Conservation (phyloP, 169 alveolate species). For the Eimeria falciformis region DNA sequence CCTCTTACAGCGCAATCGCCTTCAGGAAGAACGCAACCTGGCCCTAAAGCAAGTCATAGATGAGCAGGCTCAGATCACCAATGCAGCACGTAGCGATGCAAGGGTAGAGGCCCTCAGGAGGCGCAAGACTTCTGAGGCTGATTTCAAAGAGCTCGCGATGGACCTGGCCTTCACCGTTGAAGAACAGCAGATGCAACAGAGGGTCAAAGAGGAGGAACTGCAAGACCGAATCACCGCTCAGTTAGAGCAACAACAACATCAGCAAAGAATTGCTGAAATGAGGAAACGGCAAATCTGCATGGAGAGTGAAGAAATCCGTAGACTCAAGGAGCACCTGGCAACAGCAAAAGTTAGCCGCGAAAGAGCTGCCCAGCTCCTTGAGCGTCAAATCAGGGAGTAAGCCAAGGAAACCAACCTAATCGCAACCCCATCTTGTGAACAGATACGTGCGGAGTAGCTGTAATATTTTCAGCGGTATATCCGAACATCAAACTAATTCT, state of each 20-base stretch:
- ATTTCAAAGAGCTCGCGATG: slow-evolving; percentile 23
- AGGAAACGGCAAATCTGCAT: slow-evolving; percentile 58
- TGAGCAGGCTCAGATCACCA: slow-evolving; percentile 24
- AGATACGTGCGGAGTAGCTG: too few relatives aligned
- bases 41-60: slow-evolving; percentile 29
- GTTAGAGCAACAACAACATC: slow-evolving; percentile 25
- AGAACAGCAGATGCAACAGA: slow-evolving; percentile 65
- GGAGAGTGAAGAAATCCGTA: slow-evolving; percentile 76
- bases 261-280: background rate
- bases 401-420: slow-evolving; percentile 58
- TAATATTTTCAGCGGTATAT: too few relatives aligned
- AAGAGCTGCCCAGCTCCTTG: slow-evolving; percentile 83
- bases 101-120: slow-evolving; percentile 75
- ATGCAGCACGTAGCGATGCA: slow-evolving; percentile 60
- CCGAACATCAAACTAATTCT: too few relatives aligned
- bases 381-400: slow-evolving; percentile 79
- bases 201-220: slow-evolving; percentile 10
- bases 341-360: slow-evolving; percentile 82
- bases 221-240: slow-evolving; percentile 49
- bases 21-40: slow-evolving; percentile 25
- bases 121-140: slow-evolving; percentile 17
- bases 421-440: too few relatives aligned
- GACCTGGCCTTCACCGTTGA: slow-evolving; percentile 43
- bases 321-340: slow-evolving; percentile 78
- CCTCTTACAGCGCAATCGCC: slow-evolving; percentile 49